Evolutionary conservation across 2,329 filamentous ascomycete species (phyloP), one percentile per base, ranked within the genome.

Genomic region (Colletotrichum chlorophyti): DNA sequence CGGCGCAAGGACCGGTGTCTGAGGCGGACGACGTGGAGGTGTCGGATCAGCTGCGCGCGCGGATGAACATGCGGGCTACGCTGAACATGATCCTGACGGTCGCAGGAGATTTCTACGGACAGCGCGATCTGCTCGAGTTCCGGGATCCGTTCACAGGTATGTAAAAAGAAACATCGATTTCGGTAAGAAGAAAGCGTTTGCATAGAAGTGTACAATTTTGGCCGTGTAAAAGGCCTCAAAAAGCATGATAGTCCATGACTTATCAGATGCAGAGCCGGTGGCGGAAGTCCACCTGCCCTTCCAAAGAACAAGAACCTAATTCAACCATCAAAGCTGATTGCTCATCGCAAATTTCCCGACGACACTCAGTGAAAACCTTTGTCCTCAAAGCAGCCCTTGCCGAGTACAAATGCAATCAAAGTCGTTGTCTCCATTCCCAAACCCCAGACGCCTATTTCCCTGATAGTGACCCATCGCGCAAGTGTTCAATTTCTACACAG

Each of bases 21-120:
- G 46, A 59, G 11, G 57, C 27, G 2, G 63, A 67, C 1, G 63
- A 68, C 15, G 59, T 66, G 15, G 41, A 53, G 15, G 50, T 26
- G 12, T 24, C 43, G 29, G 64, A 62, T 3, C 65, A 68, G 4
- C 65, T 64, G 31, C 70, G 77, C n/a, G 70, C 70, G 34, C 75
- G 74, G 34, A 73, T 78, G 66, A 85, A 82, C 69, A 80, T 80
- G 77, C 80, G 84, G 24, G 89, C 87, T n/a, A 93, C 92, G 35
- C 79, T 97, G 29, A 93, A 96, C 74, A 96, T 96, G 91, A 91
- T 97, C 50, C 79, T 97, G 65, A 95, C 91, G 0, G 83, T 97
- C 31, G 88, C 90, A 43, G 93, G 92, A 66, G 93, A 97, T 74
- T 86, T 91, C 64, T 98, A 93, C 74, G 93, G 94, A 1, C 94